phyloP scores from a whole-genome alignment of 2,329 filamentous ascomycete species.

The Pyrenophora seminiperda region DNA sequence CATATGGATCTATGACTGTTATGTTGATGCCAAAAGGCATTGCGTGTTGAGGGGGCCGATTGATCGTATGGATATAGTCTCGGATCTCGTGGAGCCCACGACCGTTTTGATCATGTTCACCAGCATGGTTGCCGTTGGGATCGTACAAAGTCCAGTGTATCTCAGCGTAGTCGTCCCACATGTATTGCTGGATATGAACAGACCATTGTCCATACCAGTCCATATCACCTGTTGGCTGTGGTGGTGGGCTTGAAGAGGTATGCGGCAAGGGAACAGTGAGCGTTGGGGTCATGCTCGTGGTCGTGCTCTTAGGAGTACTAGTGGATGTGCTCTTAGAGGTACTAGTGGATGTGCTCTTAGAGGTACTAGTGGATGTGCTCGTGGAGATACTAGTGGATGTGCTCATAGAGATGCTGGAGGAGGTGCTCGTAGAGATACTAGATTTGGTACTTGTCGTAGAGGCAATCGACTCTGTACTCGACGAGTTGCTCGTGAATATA shows the following conservation, averaged over 20 bases:
- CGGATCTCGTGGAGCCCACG: neutral
- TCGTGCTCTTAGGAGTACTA: neutral
- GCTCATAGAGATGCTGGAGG: too few relatives aligned
- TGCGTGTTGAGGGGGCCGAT: constrained; percentile 9
- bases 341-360: constrained; percentile 8
- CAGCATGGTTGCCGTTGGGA: constrained; percentile 20
- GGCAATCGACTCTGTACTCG: too few relatives aligned
- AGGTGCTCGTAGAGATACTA: too few relatives aligned
- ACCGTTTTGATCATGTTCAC: neutral
- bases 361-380: constrained; percentile 4
- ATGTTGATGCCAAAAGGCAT: constrained; percentile 16
- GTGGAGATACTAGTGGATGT: too few relatives aligned
- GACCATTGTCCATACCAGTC: constrained; percentile 19
- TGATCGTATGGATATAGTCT: constrained; percentile 8
- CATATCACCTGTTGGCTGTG: constrained; percentile 7
- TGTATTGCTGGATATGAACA: constrained; percentile 15
- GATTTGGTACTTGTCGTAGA: too few relatives aligned
- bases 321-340: neutral
- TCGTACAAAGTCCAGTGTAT: constrained; percentile 24
- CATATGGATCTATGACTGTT: neutral
- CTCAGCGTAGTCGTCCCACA: constrained; percentile 11
- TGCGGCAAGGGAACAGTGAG: too few relatives aligned
- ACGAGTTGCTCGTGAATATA: too few relatives aligned
- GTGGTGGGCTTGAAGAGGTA: neutral
- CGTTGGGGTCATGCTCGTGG: too few relatives aligned